phyloP scores from a whole-genome alignment of 441 rosid genomes.

The Populus tomentosa region DNA sequence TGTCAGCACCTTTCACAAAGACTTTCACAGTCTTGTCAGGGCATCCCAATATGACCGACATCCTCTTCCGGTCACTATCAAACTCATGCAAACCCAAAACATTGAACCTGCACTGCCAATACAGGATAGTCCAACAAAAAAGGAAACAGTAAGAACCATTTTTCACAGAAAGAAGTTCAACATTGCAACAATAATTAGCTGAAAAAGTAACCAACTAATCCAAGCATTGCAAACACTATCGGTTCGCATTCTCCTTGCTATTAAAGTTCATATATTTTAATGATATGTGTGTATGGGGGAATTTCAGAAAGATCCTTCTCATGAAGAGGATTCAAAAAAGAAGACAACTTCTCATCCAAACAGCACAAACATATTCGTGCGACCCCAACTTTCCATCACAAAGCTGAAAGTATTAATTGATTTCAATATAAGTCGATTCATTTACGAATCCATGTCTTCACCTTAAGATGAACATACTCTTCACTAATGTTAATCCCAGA shows the following conservation, averaged over 20 bases:
- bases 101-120: conserved; percentile 73
- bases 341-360: background rate
- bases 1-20: conserved; percentile 96
- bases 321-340: background rate
- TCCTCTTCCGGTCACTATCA: conserved; percentile 98
- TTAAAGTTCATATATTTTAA: background rate
- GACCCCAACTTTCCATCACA: background rate
- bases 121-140: conserved; percentile 3
- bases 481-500: background rate
- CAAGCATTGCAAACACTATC: background rate
- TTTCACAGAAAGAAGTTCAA: background rate
- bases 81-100: conserved; percentile 99
- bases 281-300: background rate
- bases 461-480: background rate
- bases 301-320: background rate
- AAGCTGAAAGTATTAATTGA: background rate
- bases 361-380: background rate
- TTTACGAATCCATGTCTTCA: background rate
- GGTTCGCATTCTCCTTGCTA: background rate
- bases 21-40: conserved; percentile 83
- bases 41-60: conserved; percentile 92
- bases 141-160: conserved; percentile 12
- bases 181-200: background rate
- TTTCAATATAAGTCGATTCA: background rate
- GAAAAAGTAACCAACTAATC: background rate